Conservation (phyloP, 148 eudicot genomes). For the Cornus controversa region DNA sequence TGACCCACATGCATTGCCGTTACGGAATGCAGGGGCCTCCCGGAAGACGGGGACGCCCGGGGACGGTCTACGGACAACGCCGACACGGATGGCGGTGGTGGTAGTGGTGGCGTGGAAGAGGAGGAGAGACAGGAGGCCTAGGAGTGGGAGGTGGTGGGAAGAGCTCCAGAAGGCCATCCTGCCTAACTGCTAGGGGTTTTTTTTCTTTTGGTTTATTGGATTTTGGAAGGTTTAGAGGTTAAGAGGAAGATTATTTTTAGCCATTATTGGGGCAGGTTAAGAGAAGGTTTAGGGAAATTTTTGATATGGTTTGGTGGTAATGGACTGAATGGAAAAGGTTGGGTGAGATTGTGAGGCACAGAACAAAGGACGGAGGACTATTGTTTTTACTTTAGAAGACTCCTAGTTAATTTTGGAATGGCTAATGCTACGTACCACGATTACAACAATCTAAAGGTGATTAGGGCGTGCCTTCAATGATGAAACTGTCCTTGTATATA, state of each 20-base stretch:
- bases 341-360: background rate
- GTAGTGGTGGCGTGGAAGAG: constrained; percentile 29
- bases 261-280: background rate
- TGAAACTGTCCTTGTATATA: too few species aligned
- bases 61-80: constrained; percentile 23
- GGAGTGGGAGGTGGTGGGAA: constrained; percentile 22
- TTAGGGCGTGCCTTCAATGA: too few species aligned
- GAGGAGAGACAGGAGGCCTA: constrained; percentile 40
- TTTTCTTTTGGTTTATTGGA: background rate
- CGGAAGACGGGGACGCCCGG: constrained; percentile 34
- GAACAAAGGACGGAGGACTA: background rate
- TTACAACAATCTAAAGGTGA: too few species aligned
- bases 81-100: constrained; percentile 25
- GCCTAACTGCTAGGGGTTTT: background rate
- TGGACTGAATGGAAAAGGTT: background rate
- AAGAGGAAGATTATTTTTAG: background rate
- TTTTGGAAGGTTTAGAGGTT: background rate
- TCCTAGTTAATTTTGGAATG: too few species aligned
- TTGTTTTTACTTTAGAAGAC: background rate
- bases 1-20: constrained; percentile 28
- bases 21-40: constrained; percentile 45
- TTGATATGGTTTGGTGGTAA: background rate
- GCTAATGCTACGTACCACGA: too few species aligned
- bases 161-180: constrained; percentile 41
- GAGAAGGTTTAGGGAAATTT: background rate